Conservation (phyloP, 345 rosid species). For the Trapa bicornis region DNA sequence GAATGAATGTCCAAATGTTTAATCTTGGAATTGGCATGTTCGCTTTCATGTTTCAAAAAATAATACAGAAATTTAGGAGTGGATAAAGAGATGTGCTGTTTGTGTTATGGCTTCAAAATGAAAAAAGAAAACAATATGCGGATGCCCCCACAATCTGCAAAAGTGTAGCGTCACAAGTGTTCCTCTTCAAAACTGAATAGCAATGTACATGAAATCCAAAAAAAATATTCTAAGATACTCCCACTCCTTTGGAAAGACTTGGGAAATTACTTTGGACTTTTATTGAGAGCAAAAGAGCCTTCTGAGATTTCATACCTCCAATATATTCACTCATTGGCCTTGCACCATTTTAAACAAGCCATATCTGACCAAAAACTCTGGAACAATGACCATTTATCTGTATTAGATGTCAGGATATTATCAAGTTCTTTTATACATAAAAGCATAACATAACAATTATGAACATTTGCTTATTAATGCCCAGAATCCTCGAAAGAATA, state of each 20-base stretch:
- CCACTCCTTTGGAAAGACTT: background rate
- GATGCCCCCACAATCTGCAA: background rate
- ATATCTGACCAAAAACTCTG: background rate
- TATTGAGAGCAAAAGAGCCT: background rate
- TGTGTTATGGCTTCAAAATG: background rate
- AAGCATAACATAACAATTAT: background rate
- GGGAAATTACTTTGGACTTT: background rate
- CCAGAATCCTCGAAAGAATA: background rate
- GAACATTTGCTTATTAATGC: background rate
- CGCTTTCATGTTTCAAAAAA: background rate
- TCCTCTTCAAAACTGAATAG: background rate
- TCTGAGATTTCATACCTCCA: background rate
- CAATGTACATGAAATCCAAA: background rate
- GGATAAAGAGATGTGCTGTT: background rate
- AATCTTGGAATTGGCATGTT: background rate
- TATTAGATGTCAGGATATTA: background rate
- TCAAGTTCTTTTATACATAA: background rate
- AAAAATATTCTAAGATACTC: background rate
- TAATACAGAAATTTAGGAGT: background rate
- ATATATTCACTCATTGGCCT: background rate
- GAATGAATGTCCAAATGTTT: background rate
- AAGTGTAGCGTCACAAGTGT: background rate
- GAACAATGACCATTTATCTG: background rate
- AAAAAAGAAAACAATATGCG: background rate
- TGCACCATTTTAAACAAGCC: background rate